These are phyloP conservation scores for Cenchrus fungigraminus DNA, from an alignment of 176 grass and related monocot genomes.

Conservation along the genomic window DNA sequence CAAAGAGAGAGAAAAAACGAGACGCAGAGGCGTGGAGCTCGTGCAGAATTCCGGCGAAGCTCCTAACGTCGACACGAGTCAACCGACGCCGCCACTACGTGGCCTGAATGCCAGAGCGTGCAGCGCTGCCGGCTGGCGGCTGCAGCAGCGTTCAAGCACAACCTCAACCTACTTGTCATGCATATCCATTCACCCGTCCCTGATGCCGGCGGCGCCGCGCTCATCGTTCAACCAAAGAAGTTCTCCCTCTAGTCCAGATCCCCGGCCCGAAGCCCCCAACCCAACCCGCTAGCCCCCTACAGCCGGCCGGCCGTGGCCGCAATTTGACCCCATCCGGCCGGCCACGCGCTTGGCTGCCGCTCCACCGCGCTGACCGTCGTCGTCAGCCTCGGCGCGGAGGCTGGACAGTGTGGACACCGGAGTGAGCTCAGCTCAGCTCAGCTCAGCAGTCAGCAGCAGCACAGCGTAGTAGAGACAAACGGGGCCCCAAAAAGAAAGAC, in stretches of 20 bases:
- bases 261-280: too few species aligned
- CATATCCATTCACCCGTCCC: not conserved
- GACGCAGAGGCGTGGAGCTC: not conserved
- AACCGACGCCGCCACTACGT: not conserved
- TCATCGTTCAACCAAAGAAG: too few species aligned
- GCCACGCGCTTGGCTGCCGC: not conserved
- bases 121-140: too few species aligned
- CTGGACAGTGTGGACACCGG: not conserved
- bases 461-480: conserved; percentile 23
- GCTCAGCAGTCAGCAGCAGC: too few species aligned
- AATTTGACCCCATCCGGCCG: not conserved
- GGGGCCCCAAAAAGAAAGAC: conserved; percentile 38
- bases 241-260: too few species aligned
- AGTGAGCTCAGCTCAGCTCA: not conserved
- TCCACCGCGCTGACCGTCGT: not conserved
- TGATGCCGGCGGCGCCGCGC: too few species aligned
- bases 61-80: not conserved
- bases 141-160: too few species aligned
- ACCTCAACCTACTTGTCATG: too few species aligned
- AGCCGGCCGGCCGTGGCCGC: not conserved
- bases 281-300: too few species aligned
- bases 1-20: not conserved
- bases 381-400: not conserved
- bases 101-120: too few species aligned
- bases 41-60: not conserved